These are phyloP conservation scores for Psophocarpus tetragonolobus DNA, from an alignment of 306 rosid species.

Conservation along the genomic window DNA sequence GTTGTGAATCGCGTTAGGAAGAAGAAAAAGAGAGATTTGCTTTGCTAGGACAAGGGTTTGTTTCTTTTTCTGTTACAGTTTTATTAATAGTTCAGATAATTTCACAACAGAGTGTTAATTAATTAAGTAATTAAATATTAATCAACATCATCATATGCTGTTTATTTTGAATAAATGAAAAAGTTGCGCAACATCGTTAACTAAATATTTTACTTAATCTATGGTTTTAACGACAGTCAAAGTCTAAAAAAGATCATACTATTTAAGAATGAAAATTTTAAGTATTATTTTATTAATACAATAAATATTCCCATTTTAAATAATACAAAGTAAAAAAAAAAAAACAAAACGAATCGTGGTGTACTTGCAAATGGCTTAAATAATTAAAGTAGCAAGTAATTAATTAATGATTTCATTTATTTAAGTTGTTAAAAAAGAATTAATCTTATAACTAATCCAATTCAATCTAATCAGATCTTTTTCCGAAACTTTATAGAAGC, in stretches of 20 bases:
- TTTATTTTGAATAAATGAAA: not conserved
- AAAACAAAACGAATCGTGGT: not conserved
- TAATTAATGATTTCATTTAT: not conserved
- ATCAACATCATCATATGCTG: not conserved
- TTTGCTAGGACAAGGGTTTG: constrained; percentile 9
- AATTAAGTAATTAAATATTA: not conserved
- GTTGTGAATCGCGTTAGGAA: constrained; percentile 54
- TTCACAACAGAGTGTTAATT: no score
- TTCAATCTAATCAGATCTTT: not conserved
- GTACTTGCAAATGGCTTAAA: no score
- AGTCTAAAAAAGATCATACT: not conserved
- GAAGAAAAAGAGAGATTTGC: constrained; percentile 39
- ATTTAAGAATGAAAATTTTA: not conserved
- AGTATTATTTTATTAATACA: no score
- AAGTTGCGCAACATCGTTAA: not conserved
- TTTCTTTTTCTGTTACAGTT: not conserved
- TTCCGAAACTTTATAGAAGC: not conserved
- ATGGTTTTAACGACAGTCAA: not conserved
- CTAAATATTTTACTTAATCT: not conserved
- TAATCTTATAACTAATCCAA: not conserved
- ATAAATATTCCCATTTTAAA: not conserved
- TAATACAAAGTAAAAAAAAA: constrained; percentile 3
- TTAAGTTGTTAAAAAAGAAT: not conserved
- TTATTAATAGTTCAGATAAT: not conserved
- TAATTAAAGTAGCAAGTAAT: no score